These are phyloP conservation scores for Theobroma grandiflorum DNA, from an alignment of 441 rosid genomes.

Conservation along the genomic window DNA sequence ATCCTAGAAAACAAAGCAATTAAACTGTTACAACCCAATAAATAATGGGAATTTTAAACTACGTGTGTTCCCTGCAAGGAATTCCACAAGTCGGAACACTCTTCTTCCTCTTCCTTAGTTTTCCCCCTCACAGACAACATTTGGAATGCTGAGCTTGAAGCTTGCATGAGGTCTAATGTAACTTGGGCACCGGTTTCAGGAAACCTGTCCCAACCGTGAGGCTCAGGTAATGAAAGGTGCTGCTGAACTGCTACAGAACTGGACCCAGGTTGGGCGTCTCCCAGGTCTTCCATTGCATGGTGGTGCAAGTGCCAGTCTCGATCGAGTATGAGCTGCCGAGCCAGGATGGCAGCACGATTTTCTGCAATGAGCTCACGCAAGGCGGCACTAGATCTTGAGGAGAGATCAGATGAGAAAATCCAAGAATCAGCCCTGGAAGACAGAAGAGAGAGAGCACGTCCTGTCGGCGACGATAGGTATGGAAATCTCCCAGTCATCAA, in stretches of 20 bases:
- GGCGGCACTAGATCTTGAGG: conserved; percentile 59
- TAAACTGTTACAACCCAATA: neutral
- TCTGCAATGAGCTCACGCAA: conserved; percentile 58
- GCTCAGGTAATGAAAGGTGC: conserved; percentile 26
- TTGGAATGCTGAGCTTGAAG: conserved; percentile 45
- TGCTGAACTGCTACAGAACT: conserved; percentile 8
- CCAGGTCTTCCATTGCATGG: conserved; percentile 19
- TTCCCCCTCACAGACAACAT: conserved; percentile 36
- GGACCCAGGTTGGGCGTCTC: conserved; percentile 22
- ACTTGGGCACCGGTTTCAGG: conserved; percentile 39
- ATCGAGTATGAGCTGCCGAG: conserved; percentile 44
- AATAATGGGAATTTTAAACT: conserved; percentile 19
- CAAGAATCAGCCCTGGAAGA: conserved; percentile 47
- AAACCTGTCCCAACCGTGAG: conserved; percentile 38
- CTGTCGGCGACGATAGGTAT: conserved; percentile 30
- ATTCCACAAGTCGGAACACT: conserved; percentile 48
- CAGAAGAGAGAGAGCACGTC: conserved; percentile 81
- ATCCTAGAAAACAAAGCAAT: neutral
- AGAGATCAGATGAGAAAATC: conserved; percentile 53
- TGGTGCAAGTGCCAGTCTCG: conserved; percentile 31
- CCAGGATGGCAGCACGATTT: conserved; percentile 49
- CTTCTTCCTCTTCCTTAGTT: conserved; percentile 44
- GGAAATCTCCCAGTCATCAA: conserved; percentile 33
- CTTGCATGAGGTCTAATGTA: conserved; percentile 60
- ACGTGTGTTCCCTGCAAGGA: conserved; percentile 36